Conservation (phyloP, 345 rosid genomes). For the Gossypium arboreum region DNA sequence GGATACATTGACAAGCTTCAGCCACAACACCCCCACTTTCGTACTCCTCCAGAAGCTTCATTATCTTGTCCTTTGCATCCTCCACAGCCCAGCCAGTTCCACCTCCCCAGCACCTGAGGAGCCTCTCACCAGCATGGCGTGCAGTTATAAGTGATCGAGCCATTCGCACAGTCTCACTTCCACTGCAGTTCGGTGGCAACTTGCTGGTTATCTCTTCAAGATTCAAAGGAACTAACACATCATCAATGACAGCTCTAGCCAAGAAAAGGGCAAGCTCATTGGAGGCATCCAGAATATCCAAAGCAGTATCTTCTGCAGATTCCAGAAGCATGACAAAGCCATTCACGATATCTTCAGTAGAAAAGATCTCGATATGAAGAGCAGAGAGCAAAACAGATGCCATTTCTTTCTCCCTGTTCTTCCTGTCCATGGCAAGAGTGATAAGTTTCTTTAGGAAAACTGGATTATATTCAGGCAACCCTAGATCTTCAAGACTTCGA, state of each 20-base stretch:
- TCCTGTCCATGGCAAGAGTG: conserved; percentile 93
- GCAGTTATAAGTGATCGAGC: conserved; percentile 84
- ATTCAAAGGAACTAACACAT: conserved; percentile 85
- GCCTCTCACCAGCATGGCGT: conserved; percentile 95
- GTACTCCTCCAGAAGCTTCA: conserved; percentile 86
- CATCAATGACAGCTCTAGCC: conserved; percentile 96
- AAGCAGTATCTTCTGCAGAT: conserved; percentile 92
- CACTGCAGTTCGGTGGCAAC: conserved; percentile 76
- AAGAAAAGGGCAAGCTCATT: conserved; percentile 94
- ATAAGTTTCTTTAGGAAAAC: conserved; percentile 84
- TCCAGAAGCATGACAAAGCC: conserved; percentile 94
- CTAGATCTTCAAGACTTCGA: conserved; percentile 80
- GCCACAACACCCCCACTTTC: conserved; percentile 81
- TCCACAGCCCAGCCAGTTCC: conserved; percentile 99
- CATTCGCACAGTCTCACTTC: conserved; percentile 71
- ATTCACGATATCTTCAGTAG: conserved; percentile 79
- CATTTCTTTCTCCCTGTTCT: conserved; percentile 99
- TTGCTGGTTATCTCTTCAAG: conserved; percentile 78
- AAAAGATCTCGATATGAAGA: conserved; percentile 91
- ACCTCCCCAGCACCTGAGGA: conserved; percentile 99
- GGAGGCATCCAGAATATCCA: conserved; percentile 95
- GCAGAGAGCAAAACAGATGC: conserved; percentile 93
- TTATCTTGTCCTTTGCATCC: conserved; percentile 98
- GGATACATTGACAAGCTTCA: conserved; percentile 98
- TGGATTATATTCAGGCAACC: conserved; percentile 66